Conservation (phyloP, 306 rosid genomes). For the Prunus salicina region DNA sequence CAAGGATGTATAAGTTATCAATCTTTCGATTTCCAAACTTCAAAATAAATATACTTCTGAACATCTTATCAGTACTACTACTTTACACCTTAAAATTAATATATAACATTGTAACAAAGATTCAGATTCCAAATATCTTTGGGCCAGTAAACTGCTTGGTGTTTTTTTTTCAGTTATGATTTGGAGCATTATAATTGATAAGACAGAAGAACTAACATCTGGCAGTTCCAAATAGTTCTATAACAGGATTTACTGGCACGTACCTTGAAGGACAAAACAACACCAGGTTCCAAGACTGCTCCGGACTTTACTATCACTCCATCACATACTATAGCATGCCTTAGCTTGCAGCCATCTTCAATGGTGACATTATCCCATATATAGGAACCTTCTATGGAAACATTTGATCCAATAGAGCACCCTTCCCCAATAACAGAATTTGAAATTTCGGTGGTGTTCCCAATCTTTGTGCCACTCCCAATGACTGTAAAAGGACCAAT, state of each 20-base stretch:
- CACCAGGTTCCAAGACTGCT: conserved; percentile 85
- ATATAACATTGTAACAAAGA: neutral
- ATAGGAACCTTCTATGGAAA: conserved; percentile 81
- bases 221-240: conserved; percentile 10
- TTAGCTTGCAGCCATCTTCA: conserved; percentile 89
- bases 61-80: neutral
- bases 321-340: conserved; percentile 84
- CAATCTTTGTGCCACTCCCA: conserved; percentile 84
- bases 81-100: neutral
- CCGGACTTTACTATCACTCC: conserved; percentile 78
- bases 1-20: neutral
- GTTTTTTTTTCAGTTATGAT: neutral
- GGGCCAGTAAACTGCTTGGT: neutral
- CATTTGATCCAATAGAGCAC: conserved; percentile 82
- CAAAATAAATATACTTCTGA: neutral
- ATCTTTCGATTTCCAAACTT: neutral
- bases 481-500: conserved; percentile 82
- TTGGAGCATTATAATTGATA: conserved; percentile 13
- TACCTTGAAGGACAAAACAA: conserved; percentile 89
- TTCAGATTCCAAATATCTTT: neutral
- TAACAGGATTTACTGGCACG: conserved; percentile 8
- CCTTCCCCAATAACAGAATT: conserved; percentile 84
- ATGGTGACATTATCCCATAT: conserved; percentile 79
- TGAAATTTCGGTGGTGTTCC: conserved; percentile 55
- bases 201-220: conserved; percentile 9